phyloP scores from a whole-genome alignment of 1,284 basidiomycete species.

The Puccinia horiana region DNA sequence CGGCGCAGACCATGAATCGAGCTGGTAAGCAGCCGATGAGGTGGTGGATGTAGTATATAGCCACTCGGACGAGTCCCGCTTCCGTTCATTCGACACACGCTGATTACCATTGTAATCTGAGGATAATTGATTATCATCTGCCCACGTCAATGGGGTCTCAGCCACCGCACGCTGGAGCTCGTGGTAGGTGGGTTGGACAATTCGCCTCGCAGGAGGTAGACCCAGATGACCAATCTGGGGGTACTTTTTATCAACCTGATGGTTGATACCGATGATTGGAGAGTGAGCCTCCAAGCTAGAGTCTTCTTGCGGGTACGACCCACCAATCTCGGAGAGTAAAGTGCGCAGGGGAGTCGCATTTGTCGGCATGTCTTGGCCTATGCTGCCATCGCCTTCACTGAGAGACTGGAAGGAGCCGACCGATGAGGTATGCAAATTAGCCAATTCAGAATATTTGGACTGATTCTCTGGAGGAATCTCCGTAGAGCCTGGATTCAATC shows the following conservation, averaged over 20 bases:
- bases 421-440: neutral
- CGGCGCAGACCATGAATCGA: slow-evolving; percentile 21
- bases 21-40: neutral
- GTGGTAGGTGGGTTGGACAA: slow-evolving; percentile 21
- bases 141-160: slow-evolving; percentile 38
- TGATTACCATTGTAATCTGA: neutral
- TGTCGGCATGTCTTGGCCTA: neutral
- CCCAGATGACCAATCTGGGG: neutral
- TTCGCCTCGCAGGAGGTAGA: neutral
- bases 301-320: slow-evolving; percentile 10
- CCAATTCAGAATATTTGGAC: neutral
- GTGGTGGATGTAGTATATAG: neutral
- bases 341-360: slow-evolving; percentile 2
- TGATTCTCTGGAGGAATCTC: neutral
- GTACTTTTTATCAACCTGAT: neutral
- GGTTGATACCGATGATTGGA: neutral
- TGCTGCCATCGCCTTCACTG: slow-evolving; percentile 12
- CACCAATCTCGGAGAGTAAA: slow-evolving; percentile 15
- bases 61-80: slow-evolving; percentile 30
- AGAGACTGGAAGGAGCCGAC: neutral
- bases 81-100: neutral
- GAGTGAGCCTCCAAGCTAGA: neutral
- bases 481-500: neutral
- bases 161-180: slow-evolving; percentile 46
- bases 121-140: slow-evolving; percentile 22